Conservation (phyloP, 2,329 filamentous ascomycete genomes). For the Periconia sp. region DNA sequence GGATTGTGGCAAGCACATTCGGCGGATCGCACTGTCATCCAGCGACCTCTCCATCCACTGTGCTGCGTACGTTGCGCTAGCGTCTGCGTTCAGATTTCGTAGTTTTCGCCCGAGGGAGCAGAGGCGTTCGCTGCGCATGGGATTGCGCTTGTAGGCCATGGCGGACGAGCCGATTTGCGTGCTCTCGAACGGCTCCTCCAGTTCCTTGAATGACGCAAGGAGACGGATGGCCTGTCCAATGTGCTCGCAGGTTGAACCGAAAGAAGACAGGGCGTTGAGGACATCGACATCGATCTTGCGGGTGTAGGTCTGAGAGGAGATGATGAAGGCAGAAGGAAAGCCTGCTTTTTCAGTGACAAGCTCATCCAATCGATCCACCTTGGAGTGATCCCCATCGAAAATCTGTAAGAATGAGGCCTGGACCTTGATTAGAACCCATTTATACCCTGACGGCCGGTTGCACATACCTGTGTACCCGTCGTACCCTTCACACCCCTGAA, state of each 20-base stretch:
- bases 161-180: conserved; percentile 57
- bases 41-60: conserved; percentile 81
- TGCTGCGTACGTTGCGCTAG: conserved; percentile 65
- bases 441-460: background rate
- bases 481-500: conserved; percentile 67
- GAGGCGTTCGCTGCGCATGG: conserved; percentile 62
- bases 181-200: conserved; percentile 82
- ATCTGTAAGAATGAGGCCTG: conserved; percentile 75
- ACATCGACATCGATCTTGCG: conserved; percentile 81
- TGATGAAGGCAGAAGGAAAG: conserved; percentile 61
- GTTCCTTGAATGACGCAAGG: conserved; percentile 74
- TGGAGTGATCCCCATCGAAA: conserved; percentile 61
- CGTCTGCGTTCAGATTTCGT: conserved; percentile 56
- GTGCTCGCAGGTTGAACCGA: conserved; percentile 76
- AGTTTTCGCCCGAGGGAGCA: conserved; percentile 61
- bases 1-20: conserved; percentile 53
- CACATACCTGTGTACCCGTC: conserved; percentile 43
- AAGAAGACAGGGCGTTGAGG: conserved; percentile 76
- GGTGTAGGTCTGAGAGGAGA: conserved; percentile 74
- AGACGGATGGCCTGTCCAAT: conserved; percentile 76
- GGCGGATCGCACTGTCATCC: conserved; percentile 72
- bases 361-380: conserved; percentile 64
- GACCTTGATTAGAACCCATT: background rate
- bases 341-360: conserved; percentile 68
- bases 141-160: conserved; percentile 67